phyloP scores from a whole-genome alignment of 2,329 filamentous ascomycete species.

The Ascochyta fabae region DNA sequence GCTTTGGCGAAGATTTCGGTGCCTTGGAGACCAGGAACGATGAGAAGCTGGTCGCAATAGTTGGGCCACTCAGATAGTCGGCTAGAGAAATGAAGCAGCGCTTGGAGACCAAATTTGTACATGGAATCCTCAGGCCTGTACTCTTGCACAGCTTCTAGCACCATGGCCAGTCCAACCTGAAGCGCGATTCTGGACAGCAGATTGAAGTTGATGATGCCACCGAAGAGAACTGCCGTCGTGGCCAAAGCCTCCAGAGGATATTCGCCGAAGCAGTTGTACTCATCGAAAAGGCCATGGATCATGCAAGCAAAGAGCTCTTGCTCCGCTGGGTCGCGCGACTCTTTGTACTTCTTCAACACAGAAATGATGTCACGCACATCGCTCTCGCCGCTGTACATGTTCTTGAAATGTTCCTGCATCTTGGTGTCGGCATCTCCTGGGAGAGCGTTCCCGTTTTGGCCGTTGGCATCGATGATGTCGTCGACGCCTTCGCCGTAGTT shows the following conservation, averaged over 20 bases:
- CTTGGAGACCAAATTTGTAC: conserved; percentile 98
- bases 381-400: conserved; percentile 93
- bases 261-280: conserved; percentile 93
- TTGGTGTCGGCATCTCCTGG: conserved; percentile 80
- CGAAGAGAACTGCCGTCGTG: conserved; percentile 94
- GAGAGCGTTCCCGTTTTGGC: conserved; percentile 79
- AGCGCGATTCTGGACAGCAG: conserved; percentile 88
- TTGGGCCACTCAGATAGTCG: conserved; percentile 94
- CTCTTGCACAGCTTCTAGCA: conserved; percentile 92
- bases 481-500: conserved; percentile 95
- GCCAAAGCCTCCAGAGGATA: conserved; percentile 96
- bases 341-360: conserved; percentile 84
- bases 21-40: conserved; percentile 80
- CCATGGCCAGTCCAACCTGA: conserved; percentile 95
- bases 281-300: conserved; percentile 97
- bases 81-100: conserved; percentile 83
- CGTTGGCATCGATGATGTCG: conserved; percentile 86
- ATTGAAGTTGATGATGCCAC: conserved; percentile 93
- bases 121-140: conserved; percentile 83
- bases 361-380: conserved; percentile 86
- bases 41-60: conserved; percentile 84
- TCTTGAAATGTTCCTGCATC: conserved; percentile 98
- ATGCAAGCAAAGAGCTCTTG: conserved; percentile 98
- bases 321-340: conserved; percentile 79
- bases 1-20: conserved; percentile 86